These are phyloP conservation scores for Tricladium varicosporioides DNA, from an alignment of 2,329 filamentous ascomycete genomes.

Conservation along the genomic window DNA sequence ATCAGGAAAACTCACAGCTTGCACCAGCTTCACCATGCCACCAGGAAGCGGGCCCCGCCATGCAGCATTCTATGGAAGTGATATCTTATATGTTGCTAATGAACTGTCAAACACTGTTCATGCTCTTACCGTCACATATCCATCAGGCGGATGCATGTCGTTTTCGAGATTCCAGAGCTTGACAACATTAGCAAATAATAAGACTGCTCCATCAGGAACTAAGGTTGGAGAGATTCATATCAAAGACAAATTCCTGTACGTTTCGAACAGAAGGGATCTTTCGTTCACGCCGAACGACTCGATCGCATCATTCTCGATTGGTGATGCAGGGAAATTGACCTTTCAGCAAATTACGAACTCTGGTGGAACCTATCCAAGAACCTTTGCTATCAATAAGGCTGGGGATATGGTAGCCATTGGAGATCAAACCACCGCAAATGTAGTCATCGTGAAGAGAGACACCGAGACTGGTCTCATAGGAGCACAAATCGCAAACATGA, in stretches of 20 bases:
- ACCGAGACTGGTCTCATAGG: constrained; percentile 40
- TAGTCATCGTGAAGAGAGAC: constrained; percentile 42
- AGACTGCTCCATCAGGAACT: constrained; percentile 42
- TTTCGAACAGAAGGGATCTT: constrained; percentile 60
- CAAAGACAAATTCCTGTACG: constrained; percentile 54
- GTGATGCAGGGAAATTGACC: constrained; percentile 36
- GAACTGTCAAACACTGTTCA: constrained; percentile 44
- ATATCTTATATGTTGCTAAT: constrained; percentile 39
- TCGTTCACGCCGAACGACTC: constrained; percentile 52
- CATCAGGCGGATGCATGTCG: constrained; percentile 41
- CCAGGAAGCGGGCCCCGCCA: constrained; percentile 51
- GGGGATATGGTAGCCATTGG: constrained; percentile 44
- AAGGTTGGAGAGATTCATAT: constrained; percentile 56
- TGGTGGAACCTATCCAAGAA: constrained; percentile 44
- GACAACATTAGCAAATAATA: constrained; percentile 45
- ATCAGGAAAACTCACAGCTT: constrained; percentile 38
- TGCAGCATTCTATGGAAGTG: constrained; percentile 43
- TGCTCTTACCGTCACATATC: constrained; percentile 38
- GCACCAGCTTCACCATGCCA: constrained; percentile 34
- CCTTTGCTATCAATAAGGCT: constrained; percentile 43
- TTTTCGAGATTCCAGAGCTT: constrained; percentile 46
- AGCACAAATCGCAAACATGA: constrained; percentile 39
- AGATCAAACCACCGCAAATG: constrained; percentile 40
- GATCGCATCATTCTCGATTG: constrained; percentile 39
- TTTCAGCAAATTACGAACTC: constrained; percentile 42